These are phyloP conservation scores for Coprinellus micaceus DNA, from an alignment of 768 basidiomycete species.

Conservation along the genomic window DNA sequence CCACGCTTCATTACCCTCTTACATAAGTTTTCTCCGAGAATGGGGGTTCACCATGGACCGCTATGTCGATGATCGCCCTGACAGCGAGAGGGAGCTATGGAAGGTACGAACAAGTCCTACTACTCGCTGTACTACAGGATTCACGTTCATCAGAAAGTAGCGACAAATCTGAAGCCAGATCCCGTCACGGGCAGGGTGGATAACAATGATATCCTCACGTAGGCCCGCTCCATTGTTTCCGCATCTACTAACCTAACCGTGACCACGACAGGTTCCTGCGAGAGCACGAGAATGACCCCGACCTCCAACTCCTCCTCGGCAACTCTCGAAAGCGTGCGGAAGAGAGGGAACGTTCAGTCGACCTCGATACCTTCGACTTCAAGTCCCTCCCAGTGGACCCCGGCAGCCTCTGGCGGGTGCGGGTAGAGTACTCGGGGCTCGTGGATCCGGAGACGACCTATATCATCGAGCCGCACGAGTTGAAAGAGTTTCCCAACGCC, in stretches of 20 bases:
- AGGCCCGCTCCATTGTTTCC: not conserved
- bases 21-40: not conserved
- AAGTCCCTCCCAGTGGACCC: not conserved
- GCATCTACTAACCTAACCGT: not conserved
- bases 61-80: not conserved
- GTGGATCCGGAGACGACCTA: conserved; percentile 1
- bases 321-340: conserved; percentile 5
- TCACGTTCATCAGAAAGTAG: not conserved
- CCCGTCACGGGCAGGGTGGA: conserved; percentile 13
- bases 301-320: conserved; percentile 4
- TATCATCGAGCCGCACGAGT: conserved; percentile 4
- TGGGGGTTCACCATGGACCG: too few species aligned
- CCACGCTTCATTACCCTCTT: not conserved
- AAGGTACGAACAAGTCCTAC: not conserved
- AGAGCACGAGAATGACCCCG: conserved; percentile 13
- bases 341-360: not conserved
- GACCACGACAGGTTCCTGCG: conserved; percentile 7
- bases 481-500: not conserved
- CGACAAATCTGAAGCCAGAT: conserved; percentile 4
- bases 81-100: not conserved
- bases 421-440: not conserved
- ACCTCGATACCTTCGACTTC: conserved; percentile 2
- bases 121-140: not conserved
- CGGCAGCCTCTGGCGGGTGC: not conserved
- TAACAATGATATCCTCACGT: conserved; percentile 13